phyloP scores from a whole-genome alignment of 108 stramenopile genomes.

The Stephanodiscus triporus region DNA sequence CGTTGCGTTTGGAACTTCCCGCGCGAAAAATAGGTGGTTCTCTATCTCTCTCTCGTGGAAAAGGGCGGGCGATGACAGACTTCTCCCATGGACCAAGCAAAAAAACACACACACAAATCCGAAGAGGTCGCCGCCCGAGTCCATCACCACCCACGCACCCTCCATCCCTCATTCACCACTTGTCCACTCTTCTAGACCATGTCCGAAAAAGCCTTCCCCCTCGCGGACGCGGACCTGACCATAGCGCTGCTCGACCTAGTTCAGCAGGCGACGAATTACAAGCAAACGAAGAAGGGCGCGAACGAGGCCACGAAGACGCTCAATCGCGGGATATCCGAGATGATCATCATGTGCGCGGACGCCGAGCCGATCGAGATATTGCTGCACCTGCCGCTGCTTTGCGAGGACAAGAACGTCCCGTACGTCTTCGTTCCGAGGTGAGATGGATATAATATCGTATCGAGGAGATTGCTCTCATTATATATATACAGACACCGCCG shows the following conservation, averaged over 20 bases:
- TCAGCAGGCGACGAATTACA: conserved; percentile 95
- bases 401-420: conserved; percentile 99
- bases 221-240: conserved; percentile 98
- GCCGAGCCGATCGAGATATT: conserved; percentile 99
- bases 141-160: background rate
- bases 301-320: conserved; percentile 99
- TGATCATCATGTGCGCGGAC: conserved; percentile 99
- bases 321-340: conserved; percentile 98
- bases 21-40: background rate
- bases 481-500: background rate
- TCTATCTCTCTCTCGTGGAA: too few relatives aligned
- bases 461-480: too few relatives aligned
- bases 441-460: conserved; percentile 6
- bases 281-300: conserved; percentile 98
- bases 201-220: conserved; percentile 96
- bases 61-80: conserved; percentile 10
- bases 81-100: background rate
- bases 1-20: background rate
- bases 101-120: too few relatives aligned
- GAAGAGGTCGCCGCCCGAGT: background rate
- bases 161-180: background rate
- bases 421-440: conserved; percentile 99
- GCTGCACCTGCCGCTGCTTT: conserved; percentile 97
- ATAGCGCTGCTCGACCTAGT: conserved; percentile 97
- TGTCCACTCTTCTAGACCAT: too few relatives aligned